phyloP scores from a whole-genome alignment of 2,329 filamentous ascomycete species.

The Phoma sp. region DNA sequence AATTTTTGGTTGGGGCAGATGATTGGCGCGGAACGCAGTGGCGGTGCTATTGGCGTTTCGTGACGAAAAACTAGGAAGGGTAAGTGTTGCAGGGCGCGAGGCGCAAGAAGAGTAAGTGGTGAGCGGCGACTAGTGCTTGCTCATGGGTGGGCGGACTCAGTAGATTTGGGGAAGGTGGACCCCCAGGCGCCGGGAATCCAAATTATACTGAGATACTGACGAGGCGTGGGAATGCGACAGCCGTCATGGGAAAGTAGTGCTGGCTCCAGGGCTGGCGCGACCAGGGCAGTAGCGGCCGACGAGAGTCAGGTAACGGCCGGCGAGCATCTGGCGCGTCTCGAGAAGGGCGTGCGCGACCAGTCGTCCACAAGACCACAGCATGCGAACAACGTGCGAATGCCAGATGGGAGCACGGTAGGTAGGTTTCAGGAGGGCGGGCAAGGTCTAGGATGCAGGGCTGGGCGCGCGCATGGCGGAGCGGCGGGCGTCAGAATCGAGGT shows the following conservation, averaged over 20 bases:
- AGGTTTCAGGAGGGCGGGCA: conserved; percentile 11
- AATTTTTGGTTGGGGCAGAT: conserved; percentile 21
- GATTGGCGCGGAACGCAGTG: conserved; percentile 35
- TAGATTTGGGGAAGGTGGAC: conserved; percentile 34
- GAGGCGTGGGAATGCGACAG: conserved; percentile 27
- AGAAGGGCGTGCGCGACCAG: conserved; percentile 24
- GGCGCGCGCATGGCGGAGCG: conserved; percentile 24
- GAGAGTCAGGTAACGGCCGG: conserved; percentile 31
- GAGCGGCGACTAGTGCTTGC: conserved; percentile 34
- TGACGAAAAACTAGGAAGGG: conserved; percentile 41
- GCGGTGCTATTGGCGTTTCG: conserved; percentile 33
- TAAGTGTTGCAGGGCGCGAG: conserved; percentile 52
- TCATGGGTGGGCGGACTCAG: conserved; percentile 37
- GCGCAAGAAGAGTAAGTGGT: conserved; percentile 49
- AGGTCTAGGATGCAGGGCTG: conserved; percentile 17
- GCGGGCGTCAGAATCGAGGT: conserved; percentile 23
- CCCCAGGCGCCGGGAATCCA: conserved; percentile 34
- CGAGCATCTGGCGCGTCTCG: conserved; percentile 42
- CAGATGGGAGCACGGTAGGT: neutral
- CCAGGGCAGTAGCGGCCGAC: conserved; percentile 37
- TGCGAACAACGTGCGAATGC: conserved; percentile 18
- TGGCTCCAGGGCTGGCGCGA: conserved; percentile 33
- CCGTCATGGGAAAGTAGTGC: conserved; percentile 28
- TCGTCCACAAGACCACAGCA: conserved; percentile 15
- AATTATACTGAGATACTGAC: conserved; percentile 31